phyloP scores from a whole-genome alignment of 352 stramenopile species.

The Phytophthora capsici region DNA sequence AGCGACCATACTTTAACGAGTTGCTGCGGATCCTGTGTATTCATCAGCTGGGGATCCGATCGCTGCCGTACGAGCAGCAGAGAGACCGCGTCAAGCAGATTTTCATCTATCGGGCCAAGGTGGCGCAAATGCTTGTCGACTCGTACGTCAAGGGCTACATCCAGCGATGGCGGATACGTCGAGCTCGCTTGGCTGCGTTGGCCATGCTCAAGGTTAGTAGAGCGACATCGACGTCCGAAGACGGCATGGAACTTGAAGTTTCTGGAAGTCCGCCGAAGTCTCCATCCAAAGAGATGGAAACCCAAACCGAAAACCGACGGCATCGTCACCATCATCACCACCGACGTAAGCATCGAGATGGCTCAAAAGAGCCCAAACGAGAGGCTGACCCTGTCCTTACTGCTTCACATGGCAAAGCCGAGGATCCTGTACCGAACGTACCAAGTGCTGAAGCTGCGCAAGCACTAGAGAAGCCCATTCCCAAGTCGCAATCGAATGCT shows the following conservation, averaged over 20 bases:
- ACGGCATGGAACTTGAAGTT: conserved; percentile 2
- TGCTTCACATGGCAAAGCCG: neutral
- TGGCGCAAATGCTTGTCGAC: conserved; percentile 80
- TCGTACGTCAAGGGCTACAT: conserved; percentile 71
- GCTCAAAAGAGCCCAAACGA: conserved; percentile 16
- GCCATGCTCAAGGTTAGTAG: conserved; percentile 24
- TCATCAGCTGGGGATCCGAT: conserved; percentile 81
- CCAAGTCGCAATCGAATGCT: neutral
- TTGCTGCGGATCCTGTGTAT: conserved; percentile 78
- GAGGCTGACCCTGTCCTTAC: neutral
- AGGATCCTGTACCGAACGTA: neutral
- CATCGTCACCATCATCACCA: conserved; percentile 29
- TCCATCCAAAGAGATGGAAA: conserved; percentile 32
- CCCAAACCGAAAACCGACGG: conserved; percentile 27
- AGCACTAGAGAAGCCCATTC: neutral
- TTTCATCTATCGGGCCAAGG: conserved; percentile 81
- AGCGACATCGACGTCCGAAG: conserved; percentile 25
- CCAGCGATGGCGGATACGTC: conserved; percentile 56
- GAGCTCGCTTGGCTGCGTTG: conserved; percentile 21
- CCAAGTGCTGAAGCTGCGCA: conserved; percentile 1
- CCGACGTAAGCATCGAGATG: conserved; percentile 21
- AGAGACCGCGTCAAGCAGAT: conserved; percentile 86
- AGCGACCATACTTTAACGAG: conserved; percentile 80
- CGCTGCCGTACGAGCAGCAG: conserved; percentile 81
- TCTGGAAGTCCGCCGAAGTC: conserved; percentile 7